Evolutionary conservation across 2,329 filamentous ascomycete species (phyloP).

Genomic region (Fusarium floridanum): DNA sequence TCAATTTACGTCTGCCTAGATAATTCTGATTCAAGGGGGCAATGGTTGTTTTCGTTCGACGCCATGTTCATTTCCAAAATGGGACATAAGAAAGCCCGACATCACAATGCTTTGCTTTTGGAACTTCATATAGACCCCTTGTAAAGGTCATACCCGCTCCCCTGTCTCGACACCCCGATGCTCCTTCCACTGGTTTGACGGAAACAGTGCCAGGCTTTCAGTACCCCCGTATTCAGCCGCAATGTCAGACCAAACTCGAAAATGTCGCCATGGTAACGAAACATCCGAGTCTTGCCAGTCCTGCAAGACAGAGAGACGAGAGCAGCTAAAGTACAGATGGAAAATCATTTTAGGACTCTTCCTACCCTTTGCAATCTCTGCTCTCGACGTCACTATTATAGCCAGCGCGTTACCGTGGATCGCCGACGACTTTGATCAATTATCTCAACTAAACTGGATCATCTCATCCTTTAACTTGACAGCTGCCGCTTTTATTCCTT

Average conservation of each 20-base stretch:
- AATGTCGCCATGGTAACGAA: background rate
- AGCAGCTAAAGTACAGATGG: background rate
- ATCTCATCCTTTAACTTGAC: conserved; percentile 5
- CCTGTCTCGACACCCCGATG: background rate
- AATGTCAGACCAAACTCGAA: background rate
- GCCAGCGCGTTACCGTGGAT: background rate
- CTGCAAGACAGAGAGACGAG: background rate
- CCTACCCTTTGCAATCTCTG: background rate
- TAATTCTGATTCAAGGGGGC: background rate
- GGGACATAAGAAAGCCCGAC: background rate
- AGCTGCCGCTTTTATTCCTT: background rate
- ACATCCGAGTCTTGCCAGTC: background rate
- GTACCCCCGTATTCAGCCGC: background rate
- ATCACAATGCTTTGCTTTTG: background rate
- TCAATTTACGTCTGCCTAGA: background rate
- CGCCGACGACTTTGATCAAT: background rate
- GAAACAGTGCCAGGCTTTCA: too few relatives aligned
- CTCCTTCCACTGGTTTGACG: background rate
- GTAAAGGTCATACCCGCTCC: background rate
- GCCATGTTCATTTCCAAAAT: background rate
- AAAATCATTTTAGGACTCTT: background rate
- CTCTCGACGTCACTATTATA: background rate
- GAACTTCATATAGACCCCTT: background rate
- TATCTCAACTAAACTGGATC: conserved; percentile 5
- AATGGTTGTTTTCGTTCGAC: background rate